These are phyloP conservation scores for Scheffersomyces quercinus DNA, from an alignment of 1,139 yeast genomes.

Conservation along the genomic window DNA sequence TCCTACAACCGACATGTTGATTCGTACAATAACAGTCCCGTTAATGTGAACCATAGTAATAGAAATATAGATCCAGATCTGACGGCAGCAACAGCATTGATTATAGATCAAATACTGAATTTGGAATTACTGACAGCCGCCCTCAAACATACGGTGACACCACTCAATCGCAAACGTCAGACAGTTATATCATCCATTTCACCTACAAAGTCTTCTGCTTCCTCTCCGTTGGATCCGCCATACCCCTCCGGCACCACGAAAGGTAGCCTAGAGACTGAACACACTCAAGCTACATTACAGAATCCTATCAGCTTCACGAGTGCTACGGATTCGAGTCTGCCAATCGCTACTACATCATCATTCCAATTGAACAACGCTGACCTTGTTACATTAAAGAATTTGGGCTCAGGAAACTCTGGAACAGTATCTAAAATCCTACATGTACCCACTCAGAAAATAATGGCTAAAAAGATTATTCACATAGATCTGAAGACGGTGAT, in stretches of 20 bases:
- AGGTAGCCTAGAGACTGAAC: background rate
- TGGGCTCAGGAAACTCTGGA: slow-evolving; percentile 95
- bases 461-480: slow-evolving; percentile 90
- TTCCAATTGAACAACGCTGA: slow-evolving; percentile 63
- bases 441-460: slow-evolving; percentile 79
- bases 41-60: slow-evolving; percentile 22
- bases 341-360: slow-evolving; percentile 37
- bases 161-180: slow-evolving; percentile 32
- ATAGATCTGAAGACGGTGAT: slow-evolving; percentile 81
- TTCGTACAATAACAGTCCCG: slow-evolving; percentile 4
- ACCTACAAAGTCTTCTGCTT: slow-evolving; percentile 39
- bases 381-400: slow-evolving; percentile 67
- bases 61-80: slow-evolving; percentile 33
- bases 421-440: slow-evolving; percentile 87
- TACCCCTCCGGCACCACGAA: too few species aligned
- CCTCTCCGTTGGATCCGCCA: slow-evolving; percentile 16
- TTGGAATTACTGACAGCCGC: slow-evolving; percentile 19
- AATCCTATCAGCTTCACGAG: background rate
- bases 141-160: slow-evolving; percentile 7
- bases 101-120: slow-evolving; percentile 33
- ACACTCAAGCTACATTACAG: background rate
- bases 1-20: background rate
- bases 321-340: slow-evolving; percentile 16
- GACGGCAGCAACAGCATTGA: slow-evolving; percentile 21
- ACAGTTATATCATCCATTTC: slow-evolving; percentile 47